Evolutionary conservation across 331 rosid species (phyloP), one percentile per base, ranked within the genome.

Genomic region (Dryas integrifolia): DNA sequence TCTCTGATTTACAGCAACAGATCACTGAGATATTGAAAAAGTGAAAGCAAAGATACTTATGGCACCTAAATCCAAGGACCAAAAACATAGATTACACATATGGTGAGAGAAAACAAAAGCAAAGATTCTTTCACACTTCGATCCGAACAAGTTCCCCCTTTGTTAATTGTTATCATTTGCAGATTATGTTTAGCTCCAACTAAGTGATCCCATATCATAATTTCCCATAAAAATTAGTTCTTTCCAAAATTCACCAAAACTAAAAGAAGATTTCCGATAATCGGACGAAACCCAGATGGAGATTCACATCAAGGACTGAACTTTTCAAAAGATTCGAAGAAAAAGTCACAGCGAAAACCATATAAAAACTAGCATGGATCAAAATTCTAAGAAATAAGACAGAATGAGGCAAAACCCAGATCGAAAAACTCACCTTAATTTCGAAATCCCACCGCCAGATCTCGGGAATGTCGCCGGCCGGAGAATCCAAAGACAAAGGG

Each of bases 371-470:
- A 12, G 10, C 26, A 38, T 24, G 59, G 9, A 59, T 45, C 53
- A 55, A 65, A 53, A 6, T 39, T 39, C 5, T 21, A 41, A 48
- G 13, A 8, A 8, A 30, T 66, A 48, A 53, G 44, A 59, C 4
- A n/a, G 6, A 76, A 49, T 3, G 67, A 76, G 57, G 73, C 38
- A 73, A 75, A 76, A 63, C 74, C 84, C 83, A 84, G 78, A 77
- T 76, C 51, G 30, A 57, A 81, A 83, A 80, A 84, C 82, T 46
- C 62, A 79, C 90, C 97, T 82, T 57, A 80, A 60, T 68, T 58
- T 52, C 60, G 55, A 13, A 81, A 78, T 73, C 76, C 79, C 76
- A 77, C 70, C 80, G 58, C 75, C 78, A 65, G 88, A 85, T 77
- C 83, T 76, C 78, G 67, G 76, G 76, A 88, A 84, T 79, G 85